Base-by-base conservation (phyloP, 345 rosid genomes). In the Raphanus raphanistrum region DNA sequence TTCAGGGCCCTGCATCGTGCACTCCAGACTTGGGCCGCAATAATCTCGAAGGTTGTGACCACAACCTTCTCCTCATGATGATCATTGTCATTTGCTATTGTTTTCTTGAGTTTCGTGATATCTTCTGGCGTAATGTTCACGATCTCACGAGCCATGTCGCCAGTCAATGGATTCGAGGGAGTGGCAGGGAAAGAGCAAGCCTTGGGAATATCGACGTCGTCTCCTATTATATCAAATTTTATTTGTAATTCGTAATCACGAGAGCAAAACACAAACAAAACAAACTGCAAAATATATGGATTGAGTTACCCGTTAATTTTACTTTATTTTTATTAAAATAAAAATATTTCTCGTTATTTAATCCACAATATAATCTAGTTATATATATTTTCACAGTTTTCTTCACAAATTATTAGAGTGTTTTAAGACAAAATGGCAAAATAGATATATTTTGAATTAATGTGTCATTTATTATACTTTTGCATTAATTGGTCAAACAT, bases 21-120 rank as follows among this genome's bases (percentile, higher is more conserved):
- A 67, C 84, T 80, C 88, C 88, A 87, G 2, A 87, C 32, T 11
- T 84, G 76, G 16, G 86, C 88, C 0, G 81, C 71, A 16, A 87
- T 69, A 3, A 77, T 83, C 75, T 87, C 88, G 2, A 87, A 2
- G 1, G 87, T 85, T 1, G 88, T 85, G 71, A 84, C 70, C 16
- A 48, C 68, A 0, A 27, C 21, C 7, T 33, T 6, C 4, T 10
- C 27, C 60, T 57, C 21, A 0, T 21, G 21, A 1, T 38, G 6
- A 28, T 68, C 78, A 36, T 48, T 76, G 4, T 73, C 78, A 2
- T 84, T 73, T 32, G 59, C 35, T 26, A 80, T 13, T 28, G 21
- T 58, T 6, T 8, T 71, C 68, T 87, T 85, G 13, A 87, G 84
- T 6, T 36, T 70, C 8, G 2, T 65, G 12, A 87, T 78, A 35